A percentile compares a stretch with the other conserved stretches of the same genome.
Evolutionary conservation across 768 basidiomycete species (phyloP).

Genomic region (Mycena capillaripes): DNA sequence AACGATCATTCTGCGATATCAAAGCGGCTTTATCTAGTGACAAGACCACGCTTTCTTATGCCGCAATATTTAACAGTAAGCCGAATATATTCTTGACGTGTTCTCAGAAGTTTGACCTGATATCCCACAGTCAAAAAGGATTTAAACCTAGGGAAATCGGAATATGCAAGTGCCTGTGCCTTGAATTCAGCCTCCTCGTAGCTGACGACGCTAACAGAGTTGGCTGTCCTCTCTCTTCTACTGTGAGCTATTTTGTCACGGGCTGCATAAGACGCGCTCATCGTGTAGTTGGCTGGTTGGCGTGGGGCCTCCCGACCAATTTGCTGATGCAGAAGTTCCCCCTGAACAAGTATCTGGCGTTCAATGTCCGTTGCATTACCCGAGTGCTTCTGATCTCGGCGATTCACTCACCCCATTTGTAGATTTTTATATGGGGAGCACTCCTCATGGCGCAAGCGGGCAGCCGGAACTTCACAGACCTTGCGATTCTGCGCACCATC

Average conservation of each 20-base stretch:
- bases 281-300: slow-evolving; percentile 49
- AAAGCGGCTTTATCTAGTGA: slow-evolving; percentile 33
- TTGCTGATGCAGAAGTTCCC: slow-evolving; percentile 56
- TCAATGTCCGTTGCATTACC: slow-evolving; percentile 46
- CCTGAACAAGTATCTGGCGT: slow-evolving; percentile 53
- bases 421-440: slow-evolving; percentile 49
- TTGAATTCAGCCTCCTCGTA: neutral
- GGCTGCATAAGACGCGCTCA: neutral
- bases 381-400: slow-evolving; percentile 1
- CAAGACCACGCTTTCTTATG: slow-evolving; percentile 45
- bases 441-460: slow-evolving; percentile 58
- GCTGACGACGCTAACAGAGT: slow-evolving; percentile 26
- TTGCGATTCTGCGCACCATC: slow-evolving; percentile 53
- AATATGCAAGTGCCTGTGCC: slow-evolving; percentile 48
- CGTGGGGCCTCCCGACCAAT: slow-evolving; percentile 57
- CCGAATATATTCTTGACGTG: neutral
- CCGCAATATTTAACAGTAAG: slow-evolving; percentile 48
- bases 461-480: slow-evolving; percentile 50
- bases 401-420: neutral
- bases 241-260: slow-evolving; percentile 39
- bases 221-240: slow-evolving; percentile 52
- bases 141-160: slow-evolving; percentile 45
- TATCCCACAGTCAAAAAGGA: slow-evolving; percentile 37
- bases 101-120: neutral
- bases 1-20: slow-evolving; percentile 9